phyloP scores from a whole-genome alignment of 805 yeast species.

The Metschnikowia lunata region DNA sequence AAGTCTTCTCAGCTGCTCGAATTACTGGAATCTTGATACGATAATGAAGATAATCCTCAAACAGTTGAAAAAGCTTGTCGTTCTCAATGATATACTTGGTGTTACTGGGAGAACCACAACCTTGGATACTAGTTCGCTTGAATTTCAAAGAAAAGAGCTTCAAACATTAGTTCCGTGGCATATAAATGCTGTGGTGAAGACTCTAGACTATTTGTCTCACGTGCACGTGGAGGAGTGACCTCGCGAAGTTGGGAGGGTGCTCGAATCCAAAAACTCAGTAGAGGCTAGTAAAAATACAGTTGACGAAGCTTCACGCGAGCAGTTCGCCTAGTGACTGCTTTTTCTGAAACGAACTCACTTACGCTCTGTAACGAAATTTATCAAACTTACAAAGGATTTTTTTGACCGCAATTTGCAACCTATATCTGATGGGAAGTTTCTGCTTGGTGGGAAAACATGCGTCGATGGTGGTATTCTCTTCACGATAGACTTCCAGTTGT shows the following conservation, averaged over 20 bases:
- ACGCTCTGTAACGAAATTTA: no score
- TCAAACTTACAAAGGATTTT: no score
- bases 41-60: slow-evolving; percentile 51
- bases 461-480: no score
- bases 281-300: no score
- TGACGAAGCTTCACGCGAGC: no score
- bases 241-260: slow-evolving; percentile 22
- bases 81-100: slow-evolving; percentile 39
- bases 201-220: slow-evolving; percentile 56
- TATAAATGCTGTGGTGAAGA: slow-evolving; percentile 60
- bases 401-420: no score
- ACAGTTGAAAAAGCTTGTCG: slow-evolving; percentile 59
- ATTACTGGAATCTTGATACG: slow-evolving; percentile 52
- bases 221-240: slow-evolving; percentile 36
- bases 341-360: neutral
- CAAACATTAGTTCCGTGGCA: slow-evolving; percentile 64
- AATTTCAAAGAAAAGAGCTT: slow-evolving; percentile 5
- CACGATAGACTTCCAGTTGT: no score
- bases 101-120: neutral
- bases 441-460: no score
- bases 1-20: slow-evolving; percentile 69
- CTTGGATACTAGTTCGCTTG: slow-evolving; percentile 1
- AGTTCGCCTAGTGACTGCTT: no score
- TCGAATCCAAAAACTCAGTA: no score
- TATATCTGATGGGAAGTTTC: no score